A percentile compares a stretch with the other conserved stretches of the same genome.
phyloP scores from a whole-genome alignment of 768 basidiomycete species.

The Lactarius deliciosus region DNA sequence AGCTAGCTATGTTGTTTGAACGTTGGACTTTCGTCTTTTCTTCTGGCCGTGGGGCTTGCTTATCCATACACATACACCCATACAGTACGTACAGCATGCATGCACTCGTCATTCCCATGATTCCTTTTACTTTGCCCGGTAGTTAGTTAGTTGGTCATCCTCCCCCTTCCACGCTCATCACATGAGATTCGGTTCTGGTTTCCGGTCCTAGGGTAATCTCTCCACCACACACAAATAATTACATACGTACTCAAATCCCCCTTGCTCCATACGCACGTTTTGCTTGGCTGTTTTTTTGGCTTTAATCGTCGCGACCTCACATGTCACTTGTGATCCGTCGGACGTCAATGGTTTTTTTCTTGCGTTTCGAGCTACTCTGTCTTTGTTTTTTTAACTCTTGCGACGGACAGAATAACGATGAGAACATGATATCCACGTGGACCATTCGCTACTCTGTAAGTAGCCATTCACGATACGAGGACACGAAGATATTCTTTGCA shows the following conservation, averaged over 20 bases:
- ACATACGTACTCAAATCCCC: conserved; percentile 15
- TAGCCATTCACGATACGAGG: not conserved
- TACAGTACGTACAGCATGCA: conserved; percentile 22
- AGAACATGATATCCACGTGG: conserved; percentile 4
- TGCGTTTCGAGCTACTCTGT: not conserved
- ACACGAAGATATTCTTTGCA: not conserved
- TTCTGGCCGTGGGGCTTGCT: not conserved
- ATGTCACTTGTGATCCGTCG: conserved; percentile 8
- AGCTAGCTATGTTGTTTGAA: conserved; percentile 2
- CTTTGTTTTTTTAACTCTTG: not conserved
- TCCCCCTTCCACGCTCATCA: conserved; percentile 14
- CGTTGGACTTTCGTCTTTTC: not conserved
- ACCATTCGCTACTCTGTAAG: no score
- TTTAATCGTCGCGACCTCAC: conserved; percentile 15
- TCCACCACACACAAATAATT: conserved; percentile 12
- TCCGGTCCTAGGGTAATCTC: conserved; percentile 2
- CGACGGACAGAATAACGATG: not conserved
- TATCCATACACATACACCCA: conserved; percentile 18
- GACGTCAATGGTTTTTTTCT: not conserved
- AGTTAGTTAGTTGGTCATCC: not conserved
- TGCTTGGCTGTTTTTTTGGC: conserved; percentile 9
- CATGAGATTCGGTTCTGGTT: conserved; percentile 10
- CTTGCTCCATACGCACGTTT: conserved; percentile 9
- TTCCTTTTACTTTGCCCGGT: not conserved
- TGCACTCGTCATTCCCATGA: conserved; percentile 12